Evolutionary conservation across 2,329 filamentous ascomycete genomes (phyloP).

Genomic region (Alternaria gaisen): DNA sequence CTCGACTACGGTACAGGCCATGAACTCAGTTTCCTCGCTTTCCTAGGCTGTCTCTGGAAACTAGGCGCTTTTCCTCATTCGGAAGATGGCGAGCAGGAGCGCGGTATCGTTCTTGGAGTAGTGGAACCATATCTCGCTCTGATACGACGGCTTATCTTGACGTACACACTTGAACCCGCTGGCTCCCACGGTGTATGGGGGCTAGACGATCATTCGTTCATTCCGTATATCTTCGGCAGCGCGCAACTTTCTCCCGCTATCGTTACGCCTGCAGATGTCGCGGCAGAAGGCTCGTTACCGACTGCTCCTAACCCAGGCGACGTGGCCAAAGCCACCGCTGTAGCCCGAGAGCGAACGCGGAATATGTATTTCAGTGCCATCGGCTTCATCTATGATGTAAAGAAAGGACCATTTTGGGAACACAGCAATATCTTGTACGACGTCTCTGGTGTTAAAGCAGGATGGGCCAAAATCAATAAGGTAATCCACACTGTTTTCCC

Average conservation of each 20-base stretch:
- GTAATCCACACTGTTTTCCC: slow-evolving; percentile 20
- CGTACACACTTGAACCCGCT: slow-evolving; percentile 92
- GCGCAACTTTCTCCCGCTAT: slow-evolving; percentile 87
- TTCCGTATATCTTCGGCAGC: slow-evolving; percentile 94
- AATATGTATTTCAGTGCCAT: slow-evolving; percentile 93
- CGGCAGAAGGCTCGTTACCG: slow-evolving; percentile 78
- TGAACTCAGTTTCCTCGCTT: slow-evolving; percentile 93
- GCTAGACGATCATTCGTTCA: slow-evolving; percentile 94
- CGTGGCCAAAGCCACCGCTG: slow-evolving; percentile 60
- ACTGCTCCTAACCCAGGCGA: slow-evolving; percentile 73
- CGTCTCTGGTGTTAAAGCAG: slow-evolving; percentile 83
- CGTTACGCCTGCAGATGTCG: slow-evolving; percentile 63
- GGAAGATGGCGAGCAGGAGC: slow-evolving; percentile 67
- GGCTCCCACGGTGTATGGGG: slow-evolving; percentile 98
- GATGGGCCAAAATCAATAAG: slow-evolving; percentile 98
- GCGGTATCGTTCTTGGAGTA: slow-evolving; percentile 80
- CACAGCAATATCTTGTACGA: slow-evolving; percentile 95
- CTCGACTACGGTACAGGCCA: slow-evolving; percentile 97
- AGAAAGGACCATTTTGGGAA: slow-evolving; percentile 92
- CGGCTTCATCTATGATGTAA: slow-evolving; percentile 97
- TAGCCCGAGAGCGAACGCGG: slow-evolving; percentile 52
- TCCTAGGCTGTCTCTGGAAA: slow-evolving; percentile 90
- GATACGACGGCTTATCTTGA: slow-evolving; percentile 82
- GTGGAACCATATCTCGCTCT: slow-evolving; percentile 88
- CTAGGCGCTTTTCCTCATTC: slow-evolving; percentile 77